phyloP scores from a whole-genome alignment of 495 filamentous ascomycete genomes.

The Usnea hakonensis region DNA sequence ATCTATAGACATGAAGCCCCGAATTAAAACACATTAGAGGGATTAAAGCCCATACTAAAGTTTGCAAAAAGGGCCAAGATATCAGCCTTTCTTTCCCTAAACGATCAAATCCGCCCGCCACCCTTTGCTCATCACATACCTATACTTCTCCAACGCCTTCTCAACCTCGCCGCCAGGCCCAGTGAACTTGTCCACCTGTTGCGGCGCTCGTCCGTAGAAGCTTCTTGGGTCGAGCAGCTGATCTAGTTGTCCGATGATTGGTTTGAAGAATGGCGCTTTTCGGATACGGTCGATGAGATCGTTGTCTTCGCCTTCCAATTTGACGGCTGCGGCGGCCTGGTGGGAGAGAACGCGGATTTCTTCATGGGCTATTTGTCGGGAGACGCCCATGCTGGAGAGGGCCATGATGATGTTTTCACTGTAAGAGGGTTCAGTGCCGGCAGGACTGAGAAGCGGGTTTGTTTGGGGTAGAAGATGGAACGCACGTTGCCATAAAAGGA shows the following conservation, averaged over 20 bases:
- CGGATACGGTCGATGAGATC: slow-evolving; percentile 79
- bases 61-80: too few relatives aligned
- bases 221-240: slow-evolving; percentile 59
- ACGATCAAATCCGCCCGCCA: not conserved
- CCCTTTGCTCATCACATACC: not conserved
- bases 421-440: not conserved
- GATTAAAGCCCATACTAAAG: too few relatives aligned
- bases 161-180: slow-evolving; percentile 27
- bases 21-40: too few relatives aligned
- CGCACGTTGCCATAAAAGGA: slow-evolving; percentile 72
- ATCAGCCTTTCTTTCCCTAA: too few relatives aligned
- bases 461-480: not conserved
- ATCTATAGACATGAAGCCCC: too few relatives aligned
- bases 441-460: not conserved
- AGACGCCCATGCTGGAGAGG: slow-evolving; percentile 63
- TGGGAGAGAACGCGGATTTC: slow-evolving; percentile 72
- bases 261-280: slow-evolving; percentile 65
- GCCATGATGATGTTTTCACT: slow-evolving; percentile 76
- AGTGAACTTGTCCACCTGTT: slow-evolving; percentile 43
- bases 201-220: slow-evolving; percentile 25
- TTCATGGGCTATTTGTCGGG: slow-evolving; percentile 88
- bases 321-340: slow-evolving; percentile 72
- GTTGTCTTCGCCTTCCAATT: slow-evolving; percentile 70
- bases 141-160: slow-evolving; percentile 27
- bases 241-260: slow-evolving; percentile 72